Evolutionary conservation across 257 asterid species (phyloP).

Genomic region (Fraxinus americana): DNA sequence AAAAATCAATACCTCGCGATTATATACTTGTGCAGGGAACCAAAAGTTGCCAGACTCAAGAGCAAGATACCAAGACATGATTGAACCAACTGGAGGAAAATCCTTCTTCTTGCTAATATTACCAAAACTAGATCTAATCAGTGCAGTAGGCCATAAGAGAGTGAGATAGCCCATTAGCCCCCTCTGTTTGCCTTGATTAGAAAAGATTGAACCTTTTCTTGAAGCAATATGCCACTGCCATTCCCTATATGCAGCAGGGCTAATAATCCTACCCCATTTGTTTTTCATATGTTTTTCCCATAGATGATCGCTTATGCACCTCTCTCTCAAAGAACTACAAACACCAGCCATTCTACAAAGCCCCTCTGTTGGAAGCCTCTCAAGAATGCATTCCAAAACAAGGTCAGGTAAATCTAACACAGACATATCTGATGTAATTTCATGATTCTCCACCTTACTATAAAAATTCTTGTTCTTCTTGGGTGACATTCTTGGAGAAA

Average conservation of each 20-base stretch:
- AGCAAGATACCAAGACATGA: conserved; percentile 73
- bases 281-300: conserved; percentile 65
- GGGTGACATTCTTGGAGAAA: conserved; percentile 35
- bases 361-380: conserved; percentile 76
- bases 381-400: conserved; percentile 74
- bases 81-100: conserved; percentile 59
- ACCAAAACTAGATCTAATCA: conserved; percentile 46
- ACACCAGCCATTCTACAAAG: conserved; percentile 67
- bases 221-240: conserved; percentile 59
- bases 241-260: conserved; percentile 53
- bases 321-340: conserved; percentile 59
- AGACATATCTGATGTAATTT: conserved; percentile 34
- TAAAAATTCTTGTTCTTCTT: conserved; percentile 33
- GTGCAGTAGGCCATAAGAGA: conserved; percentile 52
- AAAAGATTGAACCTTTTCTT: conserved; percentile 48
- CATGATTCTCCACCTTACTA: conserved; percentile 34
- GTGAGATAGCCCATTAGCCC: conserved; percentile 40
- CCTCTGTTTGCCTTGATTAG: conserved; percentile 46
- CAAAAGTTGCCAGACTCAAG: conserved; percentile 79
- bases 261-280: conserved; percentile 72
- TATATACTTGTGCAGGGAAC: conserved; percentile 93
- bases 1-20: conserved; percentile 65
- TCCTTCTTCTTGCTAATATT: conserved; percentile 30
- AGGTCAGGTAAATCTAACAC: conserved; percentile 82
- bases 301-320: conserved; percentile 60